Conservation (phyloP, 164 flowering plant genomes). For the Macadamia tetraphylla region DNA sequence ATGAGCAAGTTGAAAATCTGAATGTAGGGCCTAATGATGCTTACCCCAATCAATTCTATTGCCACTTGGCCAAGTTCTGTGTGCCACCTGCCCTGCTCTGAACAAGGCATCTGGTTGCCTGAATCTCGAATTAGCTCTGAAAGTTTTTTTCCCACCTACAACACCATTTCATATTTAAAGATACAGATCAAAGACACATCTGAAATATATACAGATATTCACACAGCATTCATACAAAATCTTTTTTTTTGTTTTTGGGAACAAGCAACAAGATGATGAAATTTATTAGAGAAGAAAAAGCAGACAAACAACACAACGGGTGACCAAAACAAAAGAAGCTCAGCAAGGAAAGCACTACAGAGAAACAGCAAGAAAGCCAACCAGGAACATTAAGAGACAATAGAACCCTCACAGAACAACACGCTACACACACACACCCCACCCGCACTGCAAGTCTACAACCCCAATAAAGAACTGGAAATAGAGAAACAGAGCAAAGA, state of each 20-base stretch:
- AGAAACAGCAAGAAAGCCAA: not conserved
- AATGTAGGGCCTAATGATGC: slow-evolving; percentile 14
- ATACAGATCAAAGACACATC: not conserved
- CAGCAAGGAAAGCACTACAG: not conserved
- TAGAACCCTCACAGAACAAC: no score
- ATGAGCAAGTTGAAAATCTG: not conserved
- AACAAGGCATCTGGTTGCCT: slow-evolving; percentile 69
- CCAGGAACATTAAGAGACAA: no score
- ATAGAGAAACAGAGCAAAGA: no score
- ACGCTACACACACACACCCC: no score
- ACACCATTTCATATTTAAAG: not conserved
- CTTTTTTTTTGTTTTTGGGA: no score
- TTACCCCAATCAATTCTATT: slow-evolving; percentile 90
- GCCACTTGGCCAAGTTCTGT: slow-evolving; percentile 90
- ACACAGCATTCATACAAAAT: not conserved
- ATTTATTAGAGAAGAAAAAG: no score
- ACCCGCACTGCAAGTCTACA: no score
- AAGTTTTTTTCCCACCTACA: slow-evolving; percentile 88
- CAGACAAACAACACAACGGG: not conserved
- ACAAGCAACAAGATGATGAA: no score
- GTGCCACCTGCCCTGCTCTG: slow-evolving; percentile 93
- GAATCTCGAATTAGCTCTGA: slow-evolving; percentile 94
- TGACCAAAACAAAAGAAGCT: not conserved
- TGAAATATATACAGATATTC: not conserved
- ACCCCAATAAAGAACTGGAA: no score